Base-by-base conservation (phyloP, 805 yeast genomes). In the Spathaspora passalidarum region DNA sequence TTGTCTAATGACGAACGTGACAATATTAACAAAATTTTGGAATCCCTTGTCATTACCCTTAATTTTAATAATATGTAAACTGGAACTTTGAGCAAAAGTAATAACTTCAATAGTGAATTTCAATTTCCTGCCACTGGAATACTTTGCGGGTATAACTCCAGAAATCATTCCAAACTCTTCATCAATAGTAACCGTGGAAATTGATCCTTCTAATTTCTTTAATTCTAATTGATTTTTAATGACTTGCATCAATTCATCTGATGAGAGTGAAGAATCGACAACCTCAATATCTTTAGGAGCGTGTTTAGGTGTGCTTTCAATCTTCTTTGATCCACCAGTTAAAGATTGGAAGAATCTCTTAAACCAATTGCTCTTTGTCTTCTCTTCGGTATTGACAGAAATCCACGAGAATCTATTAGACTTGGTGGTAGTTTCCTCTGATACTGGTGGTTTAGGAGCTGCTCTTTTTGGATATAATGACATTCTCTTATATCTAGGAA, bases 171-270 rank as follows among this genome's bases (percentile, higher is more conserved):
- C 72, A 49, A 69, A 67, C 44, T 68, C 73, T 43, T 73, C 76
- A 46, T 69, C 75, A 32, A 75, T 61, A 2, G 66, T 68, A 11
- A 72, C 72, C 20, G 65, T 62, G 14, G 62, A 57, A 9, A 78
- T 66, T 2, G 81, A 67, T 0, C 82, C 82, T 56, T 78, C 82
- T 44, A 75, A 67, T 45, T 67, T 61, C 53, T 76, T 75, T 55
- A 77, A 58, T 49, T 68, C 69, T 44, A 78, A 57, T 6, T 76
- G 76, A 43, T 65, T 65, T 45, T 63, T 67, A 45, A 72, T 62
- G 8, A 68, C 57, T 20, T 66, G 50, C 47, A 64, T 59, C 38
- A 72, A 62, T 20, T 66, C 66, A 4, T 22, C 43, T 2, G 75
- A 56, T 10, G 53, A 49, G 37, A 71, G 56, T 2, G 50, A 40